Evolutionary conservation across 345 rosid genomes (phyloP), one percentile per base, ranked within the genome.

Genomic region (Barbarea vulgaris): DNA sequence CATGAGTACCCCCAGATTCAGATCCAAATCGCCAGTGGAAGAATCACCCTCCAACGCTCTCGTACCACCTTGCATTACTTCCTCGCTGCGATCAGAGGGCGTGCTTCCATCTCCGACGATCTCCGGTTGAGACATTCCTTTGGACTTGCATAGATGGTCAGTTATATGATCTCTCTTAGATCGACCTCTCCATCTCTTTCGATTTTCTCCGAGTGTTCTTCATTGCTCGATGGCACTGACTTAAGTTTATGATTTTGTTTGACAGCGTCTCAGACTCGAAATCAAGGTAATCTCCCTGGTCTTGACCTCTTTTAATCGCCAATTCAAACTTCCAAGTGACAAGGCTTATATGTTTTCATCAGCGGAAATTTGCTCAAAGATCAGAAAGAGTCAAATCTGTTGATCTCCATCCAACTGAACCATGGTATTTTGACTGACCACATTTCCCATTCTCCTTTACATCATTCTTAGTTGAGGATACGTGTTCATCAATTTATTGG

Each of bases 371-470:
- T 50, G 76, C 80, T 63, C 85, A 84, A 64, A 55, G 76, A 67
- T 88, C 88, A 34, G 91, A 85, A 19, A 75, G 91, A 79, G 91
- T 87, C 39, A 88, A 87, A 75, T 85, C 91, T 11, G 84, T 85
- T 10, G 87, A 88, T 72, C 82, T 88, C 19, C 93, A 87, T 70
- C 88, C 87, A n/a, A 80, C 86, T 7, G 81, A 88, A 67, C 89
- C 93, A 88, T 85, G 91, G 91, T 88, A 60, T 69, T 42, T 53
- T 72, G 47, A 30, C 7, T 72, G 47, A 30, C 7, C 41, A 19
- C 62, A 13, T 46, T 28, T 39, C 30, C 39, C 57, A 22, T 36
- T 31, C 68, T 76, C 6, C 11, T 31, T 47, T 28, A 15, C 58
- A 15, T 41, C 7, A 6, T 60, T 61, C 52, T 59, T 34, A 10